Evolutionary conservation across 768 basidiomycete genomes (phyloP).

Genomic region (Lactarius quietus): DNA sequence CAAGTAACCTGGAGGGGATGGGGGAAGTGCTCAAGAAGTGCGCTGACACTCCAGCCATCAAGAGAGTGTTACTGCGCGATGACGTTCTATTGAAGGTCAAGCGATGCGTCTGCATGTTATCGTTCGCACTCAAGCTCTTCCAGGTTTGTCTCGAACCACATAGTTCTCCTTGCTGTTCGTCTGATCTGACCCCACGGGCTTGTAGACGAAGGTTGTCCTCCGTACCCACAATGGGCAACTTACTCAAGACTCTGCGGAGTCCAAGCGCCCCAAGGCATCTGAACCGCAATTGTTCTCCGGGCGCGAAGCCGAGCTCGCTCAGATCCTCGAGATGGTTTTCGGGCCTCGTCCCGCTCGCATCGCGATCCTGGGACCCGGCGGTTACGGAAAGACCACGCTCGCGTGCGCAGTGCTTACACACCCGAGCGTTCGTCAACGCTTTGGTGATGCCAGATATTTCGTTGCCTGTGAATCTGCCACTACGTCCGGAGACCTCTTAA

Average conservation of each 20-base stretch:
- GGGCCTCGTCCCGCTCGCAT: background rate
- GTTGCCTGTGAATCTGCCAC: constrained; percentile 35
- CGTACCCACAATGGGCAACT: too few relatives aligned
- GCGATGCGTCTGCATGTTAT: background rate
- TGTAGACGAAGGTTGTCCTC: too few relatives aligned
- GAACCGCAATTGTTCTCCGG: constrained; percentile 11
- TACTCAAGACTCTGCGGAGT: too few relatives aligned
- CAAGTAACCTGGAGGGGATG: background rate
- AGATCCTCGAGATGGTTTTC: constrained; percentile 5
- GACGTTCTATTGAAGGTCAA: background rate
- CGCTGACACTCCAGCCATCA: background rate
- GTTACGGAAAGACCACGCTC: constrained; percentile 40
- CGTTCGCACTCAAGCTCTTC: background rate
- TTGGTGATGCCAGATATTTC: constrained; percentile 32
- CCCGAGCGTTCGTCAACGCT: constrained; percentile 26
- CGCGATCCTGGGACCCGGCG: constrained; percentile 28
- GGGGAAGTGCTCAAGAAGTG: background rate
- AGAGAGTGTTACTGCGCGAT: background rate
- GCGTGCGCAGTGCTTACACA: constrained; percentile 35
- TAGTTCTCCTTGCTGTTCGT: too few relatives aligned
- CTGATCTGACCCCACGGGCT: too few relatives aligned
- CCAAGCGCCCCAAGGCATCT: background rate
- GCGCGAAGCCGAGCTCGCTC: background rate
- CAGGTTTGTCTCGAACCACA: background rate
- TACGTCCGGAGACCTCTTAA: constrained; percentile 28